Conservation (phyloP, 2,329 filamentous ascomycete genomes). For the Alternaria dauci region DNA sequence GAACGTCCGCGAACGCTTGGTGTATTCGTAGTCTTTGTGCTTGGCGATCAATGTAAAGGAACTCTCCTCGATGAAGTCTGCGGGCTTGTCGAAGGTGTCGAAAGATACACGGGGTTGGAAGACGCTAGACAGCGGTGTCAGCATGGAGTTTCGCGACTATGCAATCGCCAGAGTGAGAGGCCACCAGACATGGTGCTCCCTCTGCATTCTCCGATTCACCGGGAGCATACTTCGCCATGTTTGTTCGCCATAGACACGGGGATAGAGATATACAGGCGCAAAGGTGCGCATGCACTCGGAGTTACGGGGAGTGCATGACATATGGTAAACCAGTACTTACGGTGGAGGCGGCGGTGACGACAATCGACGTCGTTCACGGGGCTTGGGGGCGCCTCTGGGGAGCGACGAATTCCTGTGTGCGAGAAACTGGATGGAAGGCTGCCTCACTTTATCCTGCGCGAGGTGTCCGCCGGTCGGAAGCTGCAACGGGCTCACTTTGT, state of each 20-base stretch:
- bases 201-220: slow-evolving; percentile 20
- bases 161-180: slow-evolving; percentile 29
- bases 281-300: slow-evolving; percentile 6
- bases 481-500: slow-evolving; percentile 37
- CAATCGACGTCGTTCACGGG: slow-evolving; percentile 46
- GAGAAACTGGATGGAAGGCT: slow-evolving; percentile 52
- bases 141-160: slow-evolving; percentile 4
- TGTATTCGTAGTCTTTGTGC: slow-evolving; percentile 84
- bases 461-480: slow-evolving; percentile 29
- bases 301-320: slow-evolving; percentile 12
- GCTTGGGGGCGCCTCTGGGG: slow-evolving; percentile 45
- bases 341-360: slow-evolving; percentile 54
- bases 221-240: slow-evolving; percentile 40
- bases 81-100: slow-evolving; percentile 74
- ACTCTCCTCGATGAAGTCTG: slow-evolving; percentile 64
- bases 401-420: slow-evolving; percentile 42
- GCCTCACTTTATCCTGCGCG: slow-evolving; percentile 41
- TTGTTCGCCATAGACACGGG: slow-evolving; percentile 13
- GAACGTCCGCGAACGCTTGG: slow-evolving; percentile 83
- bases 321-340: slow-evolving; percentile 41
- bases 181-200: slow-evolving; percentile 26
- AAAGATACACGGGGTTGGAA: slow-evolving; percentile 76
- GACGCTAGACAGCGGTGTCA: slow-evolving; percentile 55
- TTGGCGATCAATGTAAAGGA: slow-evolving; percentile 85
- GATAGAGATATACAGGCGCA: slow-evolving; percentile 1